A percentile compares a stretch with the other conserved stretches of the same genome.
These are phyloP conservation scores for Penicillium glabrum DNA, from an alignment of 2,329 filamentous ascomycete species.

Conservation along the genomic window DNA sequence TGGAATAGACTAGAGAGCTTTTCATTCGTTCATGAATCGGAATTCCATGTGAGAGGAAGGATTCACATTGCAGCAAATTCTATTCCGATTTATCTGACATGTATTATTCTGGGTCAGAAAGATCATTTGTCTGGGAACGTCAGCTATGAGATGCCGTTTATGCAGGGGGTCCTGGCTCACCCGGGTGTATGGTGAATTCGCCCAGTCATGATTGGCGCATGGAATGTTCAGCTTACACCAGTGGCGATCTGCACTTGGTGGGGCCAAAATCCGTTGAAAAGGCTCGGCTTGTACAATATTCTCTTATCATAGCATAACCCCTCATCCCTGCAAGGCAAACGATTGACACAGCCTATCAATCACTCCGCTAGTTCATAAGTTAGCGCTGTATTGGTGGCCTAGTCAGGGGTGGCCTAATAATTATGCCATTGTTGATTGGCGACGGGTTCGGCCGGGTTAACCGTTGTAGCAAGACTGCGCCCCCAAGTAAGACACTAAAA, in stretches of 20 bases:
- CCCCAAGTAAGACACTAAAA: background rate
- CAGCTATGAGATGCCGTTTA: background rate
- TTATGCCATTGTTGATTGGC: background rate
- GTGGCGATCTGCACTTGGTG: conserved; percentile 1
- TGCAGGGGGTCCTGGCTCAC: background rate
- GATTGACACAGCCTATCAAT: background rate
- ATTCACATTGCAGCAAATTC: background rate
- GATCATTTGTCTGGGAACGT: background rate
- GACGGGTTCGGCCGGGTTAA: conserved; percentile 10
- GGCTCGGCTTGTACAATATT: background rate
- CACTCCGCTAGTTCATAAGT: background rate
- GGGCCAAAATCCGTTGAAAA: background rate
- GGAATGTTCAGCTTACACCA: background rate
- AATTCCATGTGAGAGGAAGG: conserved; percentile 8
- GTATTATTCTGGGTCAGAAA: background rate
- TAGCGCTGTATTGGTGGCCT: background rate
- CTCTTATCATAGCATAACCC: background rate
- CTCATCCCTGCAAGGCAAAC: background rate
- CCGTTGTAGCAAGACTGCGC: conserved; percentile 1
- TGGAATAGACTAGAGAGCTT: background rate
- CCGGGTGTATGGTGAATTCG: background rate
- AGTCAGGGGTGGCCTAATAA: background rate
- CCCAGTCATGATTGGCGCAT: background rate
- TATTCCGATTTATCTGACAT: background rate
- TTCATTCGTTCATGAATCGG: conserved; percentile 10